Conservation (phyloP, 352 stramenopile genomes). For the Pythium oligandrum region DNA sequence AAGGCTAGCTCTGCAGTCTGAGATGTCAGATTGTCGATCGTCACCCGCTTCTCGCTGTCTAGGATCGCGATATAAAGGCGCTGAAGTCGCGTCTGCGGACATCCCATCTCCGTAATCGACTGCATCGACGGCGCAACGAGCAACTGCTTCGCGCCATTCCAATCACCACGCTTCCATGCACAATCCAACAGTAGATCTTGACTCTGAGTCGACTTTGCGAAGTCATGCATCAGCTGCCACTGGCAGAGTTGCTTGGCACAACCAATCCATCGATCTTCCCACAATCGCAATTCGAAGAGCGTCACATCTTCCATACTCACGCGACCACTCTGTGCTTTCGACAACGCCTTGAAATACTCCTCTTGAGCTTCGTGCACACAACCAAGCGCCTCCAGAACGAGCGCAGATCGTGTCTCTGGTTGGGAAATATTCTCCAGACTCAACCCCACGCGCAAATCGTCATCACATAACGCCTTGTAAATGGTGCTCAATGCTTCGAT, state of each 20-base stretch:
- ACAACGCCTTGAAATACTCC: conserved; percentile 82
- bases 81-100: conserved; percentile 73
- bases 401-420: conserved; percentile 60
- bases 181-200: conserved; percentile 91
- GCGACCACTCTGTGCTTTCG: conserved; percentile 63
- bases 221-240: conserved; percentile 92
- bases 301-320: conserved; percentile 80
- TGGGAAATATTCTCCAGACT: conserved; percentile 74
- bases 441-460: conserved; percentile 76
- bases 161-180: conserved; percentile 90
- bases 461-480: conserved; percentile 85
- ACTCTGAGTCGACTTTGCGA: conserved; percentile 89
- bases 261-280: conserved; percentile 89
- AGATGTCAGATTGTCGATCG: conserved; percentile 58
- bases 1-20: conserved; percentile 82
- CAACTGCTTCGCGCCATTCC: conserved; percentile 80
- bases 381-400: conserved; percentile 78
- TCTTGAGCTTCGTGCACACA: conserved; percentile 85
- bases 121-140: conserved; percentile 21
- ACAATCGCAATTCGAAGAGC: conserved; percentile 80
- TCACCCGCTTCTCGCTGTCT: conserved; percentile 68
- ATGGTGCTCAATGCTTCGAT: conserved; percentile 81
- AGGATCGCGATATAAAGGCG: conserved; percentile 87
- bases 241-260: conserved; percentile 90
- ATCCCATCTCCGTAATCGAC: conserved; percentile 27